These are phyloP conservation scores for Licmophora abbreviata DNA, from an alignment of 108 stramenopile species.

Conservation along the genomic window DNA sequence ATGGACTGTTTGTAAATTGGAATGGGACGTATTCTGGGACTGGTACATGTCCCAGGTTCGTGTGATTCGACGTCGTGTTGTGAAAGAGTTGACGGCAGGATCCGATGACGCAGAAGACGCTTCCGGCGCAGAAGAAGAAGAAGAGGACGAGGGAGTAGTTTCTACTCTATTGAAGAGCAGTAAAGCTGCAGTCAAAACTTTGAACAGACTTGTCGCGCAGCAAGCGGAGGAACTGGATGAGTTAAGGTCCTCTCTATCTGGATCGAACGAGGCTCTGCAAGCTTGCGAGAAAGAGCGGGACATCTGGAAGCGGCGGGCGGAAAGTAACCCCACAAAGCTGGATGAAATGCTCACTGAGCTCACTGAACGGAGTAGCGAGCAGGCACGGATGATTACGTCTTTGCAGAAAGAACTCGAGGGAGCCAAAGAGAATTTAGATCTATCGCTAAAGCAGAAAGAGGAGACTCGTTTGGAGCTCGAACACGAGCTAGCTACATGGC, in stretches of 20 bases:
- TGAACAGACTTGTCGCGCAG: conserved; percentile 46
- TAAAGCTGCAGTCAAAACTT: conserved; percentile 13
- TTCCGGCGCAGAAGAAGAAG: conserved; percentile 13
- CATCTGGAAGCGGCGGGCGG: conserved; percentile 48
- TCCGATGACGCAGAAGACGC: conserved; percentile 16
- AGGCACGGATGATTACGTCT: conserved; percentile 35
- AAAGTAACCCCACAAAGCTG: conserved; percentile 55
- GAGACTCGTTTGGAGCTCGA: conserved; percentile 22
- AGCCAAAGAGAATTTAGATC: conserved; percentile 22
- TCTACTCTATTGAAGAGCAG: too few relatives aligned
- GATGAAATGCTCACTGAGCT: conserved; percentile 58
- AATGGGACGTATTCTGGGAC: conserved; percentile 26
- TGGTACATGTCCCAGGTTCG: conserved; percentile 48
- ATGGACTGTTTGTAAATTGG: conserved; percentile 32
- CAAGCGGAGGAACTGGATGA: conserved; percentile 66
- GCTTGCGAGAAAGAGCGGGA: conserved; percentile 30
- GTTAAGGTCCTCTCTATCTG: conserved; percentile 34
- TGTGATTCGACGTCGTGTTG: conserved; percentile 57
- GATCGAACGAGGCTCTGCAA: conserved; percentile 19
- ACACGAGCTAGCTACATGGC: conserved; percentile 22
- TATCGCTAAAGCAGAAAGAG: conserved; percentile 20
- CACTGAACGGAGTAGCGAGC: conserved; percentile 35
- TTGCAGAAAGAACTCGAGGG: conserved; percentile 28
- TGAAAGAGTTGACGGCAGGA: conserved; percentile 45
- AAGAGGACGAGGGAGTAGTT: conserved; percentile 28